Evolutionary conservation across 768 basidiomycete species (phyloP).

Genomic region (Boletus subparvulus): DNA sequence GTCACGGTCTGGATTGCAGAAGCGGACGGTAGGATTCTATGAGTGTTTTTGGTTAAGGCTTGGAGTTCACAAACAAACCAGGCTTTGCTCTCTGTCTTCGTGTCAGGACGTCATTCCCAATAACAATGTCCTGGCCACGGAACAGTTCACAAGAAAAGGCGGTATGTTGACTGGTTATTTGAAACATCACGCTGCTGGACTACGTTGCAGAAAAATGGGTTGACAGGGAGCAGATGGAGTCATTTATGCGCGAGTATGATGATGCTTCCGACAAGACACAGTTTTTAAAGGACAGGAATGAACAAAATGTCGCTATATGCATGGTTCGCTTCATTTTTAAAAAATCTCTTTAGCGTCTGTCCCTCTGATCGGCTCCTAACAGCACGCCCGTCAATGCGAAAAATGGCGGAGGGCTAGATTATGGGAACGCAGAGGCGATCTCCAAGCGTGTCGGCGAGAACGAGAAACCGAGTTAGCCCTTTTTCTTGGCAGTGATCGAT

Average conservation of each 20-base stretch:
- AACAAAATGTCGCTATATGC: not conserved
- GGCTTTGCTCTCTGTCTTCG: not conserved
- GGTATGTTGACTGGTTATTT: not conserved
- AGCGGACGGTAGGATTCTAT: not conserved
- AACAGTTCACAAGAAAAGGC: not conserved
- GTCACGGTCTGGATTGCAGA: not conserved
- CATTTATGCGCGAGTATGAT: not conserved
- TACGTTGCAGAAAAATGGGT: not conserved
- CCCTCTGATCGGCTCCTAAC: not conserved
- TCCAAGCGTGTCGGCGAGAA: not conserved
- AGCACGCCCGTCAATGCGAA: not conserved
- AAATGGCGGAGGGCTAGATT: not conserved
- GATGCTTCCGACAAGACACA: not conserved
- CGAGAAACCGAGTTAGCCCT: not conserved
- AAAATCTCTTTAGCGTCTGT: no score
- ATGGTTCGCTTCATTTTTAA: not conserved
- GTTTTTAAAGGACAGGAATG: not conserved
- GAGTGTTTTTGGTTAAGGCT: not conserved
- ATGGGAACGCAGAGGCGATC: not conserved
- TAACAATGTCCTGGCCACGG: not conserved
- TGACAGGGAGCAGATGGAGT: not conserved
- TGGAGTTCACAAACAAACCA: not conserved
- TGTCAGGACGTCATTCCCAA: not conserved
- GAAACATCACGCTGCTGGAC: not conserved
- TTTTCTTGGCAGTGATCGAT: not conserved